Evolutionary conservation across 164 flowering plant genomes (phyloP).

Genomic region (Nelumbo lutea): DNA sequence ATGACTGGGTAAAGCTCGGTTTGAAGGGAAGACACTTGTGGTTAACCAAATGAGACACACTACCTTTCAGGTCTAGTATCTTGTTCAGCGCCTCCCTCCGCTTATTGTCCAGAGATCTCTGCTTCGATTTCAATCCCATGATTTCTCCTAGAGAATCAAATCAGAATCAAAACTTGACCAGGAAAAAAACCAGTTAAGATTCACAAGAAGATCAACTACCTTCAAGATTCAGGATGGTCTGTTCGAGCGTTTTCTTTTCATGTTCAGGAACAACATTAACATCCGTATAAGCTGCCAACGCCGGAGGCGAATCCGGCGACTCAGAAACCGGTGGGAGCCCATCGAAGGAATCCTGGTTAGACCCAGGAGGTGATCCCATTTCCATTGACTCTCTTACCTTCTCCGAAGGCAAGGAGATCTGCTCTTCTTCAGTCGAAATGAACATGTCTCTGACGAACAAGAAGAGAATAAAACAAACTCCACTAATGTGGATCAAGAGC

Average conservation of each 20-base stretch:
- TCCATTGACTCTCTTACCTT: conserved; percentile 20
- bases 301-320: conserved; percentile 28
- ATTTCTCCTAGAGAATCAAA: conserved; percentile 44
- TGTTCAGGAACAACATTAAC: conserved; percentile 64
- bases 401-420: conserved; percentile 28
- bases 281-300: conserved; percentile 30
- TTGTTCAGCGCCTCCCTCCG: conserved; percentile 56
- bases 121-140: conserved; percentile 37
- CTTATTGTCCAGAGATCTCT: conserved; percentile 42
- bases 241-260: conserved; percentile 45
- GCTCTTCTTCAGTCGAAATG: conserved; percentile 28
- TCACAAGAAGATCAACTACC: conserved; percentile 27
- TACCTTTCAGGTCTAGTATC: conserved; percentile 74
- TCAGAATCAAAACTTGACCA: background rate
- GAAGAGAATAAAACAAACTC: background rate
- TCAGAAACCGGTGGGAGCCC: conserved; percentile 26
- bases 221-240: conserved; percentile 41
- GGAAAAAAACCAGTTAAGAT: background rate
- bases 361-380: conserved; percentile 25
- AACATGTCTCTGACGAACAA: conserved; percentile 22
- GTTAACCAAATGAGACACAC: background rate
- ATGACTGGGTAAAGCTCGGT: background rate
- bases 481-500: background rate
- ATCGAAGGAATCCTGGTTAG: conserved; percentile 28
- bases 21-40: background rate